Conservation (phyloP, 1,284 basidiomycete species). For the Pyrrhoderma lamaoense region DNA sequence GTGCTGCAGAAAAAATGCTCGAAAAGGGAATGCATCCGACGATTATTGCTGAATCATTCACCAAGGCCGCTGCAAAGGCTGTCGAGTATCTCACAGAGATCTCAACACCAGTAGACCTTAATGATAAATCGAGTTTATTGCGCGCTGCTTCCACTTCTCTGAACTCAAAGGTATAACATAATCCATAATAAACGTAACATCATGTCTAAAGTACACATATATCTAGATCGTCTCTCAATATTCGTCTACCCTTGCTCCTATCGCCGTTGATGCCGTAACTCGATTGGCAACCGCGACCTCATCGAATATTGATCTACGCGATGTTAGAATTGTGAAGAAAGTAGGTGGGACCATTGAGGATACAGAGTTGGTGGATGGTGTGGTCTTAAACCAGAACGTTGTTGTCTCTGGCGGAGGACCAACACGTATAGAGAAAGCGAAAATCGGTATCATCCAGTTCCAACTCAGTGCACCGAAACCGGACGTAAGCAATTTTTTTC, state of each 20-base stretch:
- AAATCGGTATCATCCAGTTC: conserved; percentile 98
- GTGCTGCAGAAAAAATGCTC: conserved; percentile 95
- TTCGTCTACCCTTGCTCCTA: conserved; percentile 93
- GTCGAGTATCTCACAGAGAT: conserved; percentile 94
- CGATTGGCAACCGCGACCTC: conserved; percentile 81
- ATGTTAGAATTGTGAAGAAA: conserved; percentile 97
- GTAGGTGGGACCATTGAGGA: conserved; percentile 99
- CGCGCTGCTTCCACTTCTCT: conserved; percentile 93
- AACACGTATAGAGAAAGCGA: conserved; percentile 95
- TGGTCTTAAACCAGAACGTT: conserved; percentile 95
- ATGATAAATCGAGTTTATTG: conserved; percentile 80
- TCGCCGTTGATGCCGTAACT: conserved; percentile 94
- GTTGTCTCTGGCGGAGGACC: conserved; percentile 88
- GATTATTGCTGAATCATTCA: conserved; percentile 94
- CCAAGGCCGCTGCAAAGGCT: conserved; percentile 86
- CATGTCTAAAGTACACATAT: conserved; percentile 6
- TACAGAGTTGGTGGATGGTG: conserved; percentile 93
- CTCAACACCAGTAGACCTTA: conserved; percentile 88
- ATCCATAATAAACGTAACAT: conserved; percentile 14
- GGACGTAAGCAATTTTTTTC: conserved; percentile 55
- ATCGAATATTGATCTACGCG: conserved; percentile 92
- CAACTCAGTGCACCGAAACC: conserved; percentile 97
- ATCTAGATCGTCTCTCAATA: conserved; percentile 96
- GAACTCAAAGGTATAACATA: conserved; percentile 79
- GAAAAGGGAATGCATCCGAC: conserved; percentile 98